Evolutionary conservation across 2,329 filamentous ascomycete genomes (phyloP), one percentile per base, ranked within the genome.

Genomic region (Achaetomium macrosporum): DNA sequence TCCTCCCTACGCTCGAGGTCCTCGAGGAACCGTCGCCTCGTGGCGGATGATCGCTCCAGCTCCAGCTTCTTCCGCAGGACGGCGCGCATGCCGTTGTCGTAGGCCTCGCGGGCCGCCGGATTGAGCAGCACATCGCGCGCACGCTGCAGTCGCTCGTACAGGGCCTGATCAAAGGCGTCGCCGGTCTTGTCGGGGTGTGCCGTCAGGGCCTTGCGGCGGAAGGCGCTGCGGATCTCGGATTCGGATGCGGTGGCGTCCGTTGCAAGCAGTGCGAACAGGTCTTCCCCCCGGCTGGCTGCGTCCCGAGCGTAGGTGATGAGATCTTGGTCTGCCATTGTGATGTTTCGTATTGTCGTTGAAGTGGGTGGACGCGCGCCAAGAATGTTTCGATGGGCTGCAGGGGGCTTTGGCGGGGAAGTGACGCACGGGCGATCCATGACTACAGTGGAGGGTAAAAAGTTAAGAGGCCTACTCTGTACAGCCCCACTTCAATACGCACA

Each of bases 161-260:
- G 88, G 51, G 85, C 84, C 42, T 88, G 78, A 60, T 93, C 89
- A 62, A 86, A 89, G 36, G 78, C 73, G 48, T 81, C 82, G 58
- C 84, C 81, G 51, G 91, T 84, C 72, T 96, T 96, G 77, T 97
- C 92, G 1, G 92, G 92, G 69, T 97, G 92, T 74, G 91, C 90
- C 65, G 89, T 90, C n/a, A 96, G 76, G 2, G 66, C 66, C 3
- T 90, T 90, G 30, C 85, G 84, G 63, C 90, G 83, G 76, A 92
- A 96, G 42, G 89, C 90, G 60, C 87, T 84, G 58, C 88, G 85
- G 63, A 95, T 85, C 57, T 90, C 86, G n/a, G 82, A 73, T 51
- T 86, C 84, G 17, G 77, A 72, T 0, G 85, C 81, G 16, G 83
- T 77, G 17, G 82, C 75, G 51, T 82, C 74, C 46, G 93, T 76